Base-by-base conservation (phyloP, 2,329 filamentous ascomycete species). In the Xylariales sp. region DNA sequence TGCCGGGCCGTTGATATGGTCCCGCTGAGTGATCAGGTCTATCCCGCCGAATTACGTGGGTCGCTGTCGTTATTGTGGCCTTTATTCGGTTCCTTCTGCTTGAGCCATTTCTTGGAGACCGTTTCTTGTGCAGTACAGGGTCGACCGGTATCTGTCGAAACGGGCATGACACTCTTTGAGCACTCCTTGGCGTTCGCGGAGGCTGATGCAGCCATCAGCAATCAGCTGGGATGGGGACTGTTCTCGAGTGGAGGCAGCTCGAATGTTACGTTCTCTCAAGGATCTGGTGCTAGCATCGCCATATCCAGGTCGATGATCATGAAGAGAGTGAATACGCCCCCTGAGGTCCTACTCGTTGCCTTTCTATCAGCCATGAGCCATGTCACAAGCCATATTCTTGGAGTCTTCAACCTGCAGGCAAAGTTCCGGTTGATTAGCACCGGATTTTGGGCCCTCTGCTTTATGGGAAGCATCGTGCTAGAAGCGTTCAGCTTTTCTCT, bases 171-270 rank as follows among this genome's bases (percentile, higher is more conserved):
- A 0, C 77, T 96, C 2, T 95, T 97, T 55, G 93, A 98, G 60
- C 90, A 96, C 57, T 96, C 90, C 0, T 72, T 98, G 7, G 91
- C 91, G 3, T 98, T 97, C 65, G 88, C 91, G 9, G 93, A 98
- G 63, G 91, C 91, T 7, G 93, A 98, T 60, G 84, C 87, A 21
- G 86, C 90, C 49, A 82, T 96, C 33, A 83, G 82, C 52, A 86
- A 83, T 50, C 86, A 89, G 38, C 76, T 95, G 11, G 84, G 84
- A 10, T 79, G 89, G 61, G 80, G 83, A 0, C 54, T 80, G 1
- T 84, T 86, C 54, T 71, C 49, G 58, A 74, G 42, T 70, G 70
- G 60, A 34, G 57, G 51, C 41, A 51, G 59, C 20, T 47, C 70
- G 1, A 67, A 65, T 15, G 59, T 74, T 40, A 70, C 74, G 32